Percentiles rank a stretch among this genome's conserved stretches.
Evolutionary conservation across 2,329 filamentous ascomycete species (phyloP).

Genomic region (Erysiphe pulchra): DNA sequence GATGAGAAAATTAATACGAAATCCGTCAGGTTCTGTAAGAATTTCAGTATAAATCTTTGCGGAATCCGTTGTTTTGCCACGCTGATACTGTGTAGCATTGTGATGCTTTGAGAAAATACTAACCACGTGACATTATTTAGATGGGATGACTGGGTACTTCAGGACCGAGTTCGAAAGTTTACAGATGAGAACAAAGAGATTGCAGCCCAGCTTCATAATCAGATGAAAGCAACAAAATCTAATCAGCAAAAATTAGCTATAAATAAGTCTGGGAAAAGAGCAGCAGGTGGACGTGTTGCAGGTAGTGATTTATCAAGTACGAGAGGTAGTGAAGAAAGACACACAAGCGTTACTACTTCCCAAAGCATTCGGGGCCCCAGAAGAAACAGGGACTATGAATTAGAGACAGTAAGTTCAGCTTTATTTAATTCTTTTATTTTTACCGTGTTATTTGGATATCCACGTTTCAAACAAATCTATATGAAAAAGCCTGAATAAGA

Average conservation of each 20-base stretch:
- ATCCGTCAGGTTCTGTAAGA: no score
- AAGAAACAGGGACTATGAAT: conserved; percentile 53
- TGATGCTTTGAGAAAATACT: conserved; percentile 1
- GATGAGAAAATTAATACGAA: no score
- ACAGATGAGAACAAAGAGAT: conserved; percentile 88
- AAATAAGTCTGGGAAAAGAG: conserved; percentile 18
- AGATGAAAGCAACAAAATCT: conserved; percentile 23
- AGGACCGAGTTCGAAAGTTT: conserved; percentile 81
- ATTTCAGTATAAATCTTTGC: no score
- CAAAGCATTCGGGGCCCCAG: conserved; percentile 42
- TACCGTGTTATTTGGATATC: conserved; percentile 2
- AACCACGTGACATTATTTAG: conserved; percentile 16
- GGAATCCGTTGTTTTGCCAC: no score
- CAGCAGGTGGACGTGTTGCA: conserved; percentile 2
- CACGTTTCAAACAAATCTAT: no score
- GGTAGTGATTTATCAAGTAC: conserved; percentile 31
- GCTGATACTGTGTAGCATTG: not conserved
- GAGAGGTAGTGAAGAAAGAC: conserved; percentile 55
- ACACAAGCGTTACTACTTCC: conserved; percentile 31
- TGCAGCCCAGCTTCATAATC: conserved; percentile 44
- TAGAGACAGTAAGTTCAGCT: conserved; percentile 44
- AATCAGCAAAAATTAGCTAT: conserved; percentile 14
- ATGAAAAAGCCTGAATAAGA: no score
- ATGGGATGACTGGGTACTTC: conserved; percentile 96
- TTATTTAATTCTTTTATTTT: conserved; percentile 2